Conservation (phyloP, 306 rosid genomes). For the Cajanus cajan region DNA sequence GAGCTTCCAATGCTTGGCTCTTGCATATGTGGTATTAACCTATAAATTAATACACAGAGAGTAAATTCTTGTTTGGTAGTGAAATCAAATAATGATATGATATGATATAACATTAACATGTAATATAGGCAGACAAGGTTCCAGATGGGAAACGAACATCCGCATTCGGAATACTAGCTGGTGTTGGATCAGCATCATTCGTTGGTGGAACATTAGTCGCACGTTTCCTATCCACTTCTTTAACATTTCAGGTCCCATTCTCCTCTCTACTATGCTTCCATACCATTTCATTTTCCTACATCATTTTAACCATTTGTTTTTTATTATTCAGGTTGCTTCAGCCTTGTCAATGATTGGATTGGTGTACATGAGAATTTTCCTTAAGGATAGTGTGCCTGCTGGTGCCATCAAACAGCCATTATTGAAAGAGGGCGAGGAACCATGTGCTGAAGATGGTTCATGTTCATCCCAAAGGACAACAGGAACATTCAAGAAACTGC, state of each 20-base stretch:
- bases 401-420: constrained; percentile 52
- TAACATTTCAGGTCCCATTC: constrained; percentile 61
- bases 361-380: constrained; percentile 83
- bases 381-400: constrained; percentile 56
- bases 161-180: constrained; percentile 74
- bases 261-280: neutral
- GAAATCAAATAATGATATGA: neutral
- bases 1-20: constrained; percentile 59
- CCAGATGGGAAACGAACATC: constrained; percentile 53
- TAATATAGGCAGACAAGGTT: constrained; percentile 78
- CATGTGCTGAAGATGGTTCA: constrained; percentile 25
- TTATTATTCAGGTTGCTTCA: constrained; percentile 58
- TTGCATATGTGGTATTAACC: constrained; percentile 73
- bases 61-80: neutral
- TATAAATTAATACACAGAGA: neutral
- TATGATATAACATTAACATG: no score
- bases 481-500: constrained; percentile 49
- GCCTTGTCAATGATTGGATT: constrained; percentile 52
- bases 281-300: neutral
- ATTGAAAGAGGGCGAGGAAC: constrained; percentile 40
- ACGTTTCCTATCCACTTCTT: constrained; percentile 66
- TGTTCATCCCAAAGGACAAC: constrained; percentile 25
- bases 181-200: constrained; percentile 62
- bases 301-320: neutral
- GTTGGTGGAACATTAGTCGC: constrained; percentile 74